Evolutionary conservation across 2,329 filamentous ascomycete genomes (phyloP).

Genomic region (Trichophyton equinum): DNA sequence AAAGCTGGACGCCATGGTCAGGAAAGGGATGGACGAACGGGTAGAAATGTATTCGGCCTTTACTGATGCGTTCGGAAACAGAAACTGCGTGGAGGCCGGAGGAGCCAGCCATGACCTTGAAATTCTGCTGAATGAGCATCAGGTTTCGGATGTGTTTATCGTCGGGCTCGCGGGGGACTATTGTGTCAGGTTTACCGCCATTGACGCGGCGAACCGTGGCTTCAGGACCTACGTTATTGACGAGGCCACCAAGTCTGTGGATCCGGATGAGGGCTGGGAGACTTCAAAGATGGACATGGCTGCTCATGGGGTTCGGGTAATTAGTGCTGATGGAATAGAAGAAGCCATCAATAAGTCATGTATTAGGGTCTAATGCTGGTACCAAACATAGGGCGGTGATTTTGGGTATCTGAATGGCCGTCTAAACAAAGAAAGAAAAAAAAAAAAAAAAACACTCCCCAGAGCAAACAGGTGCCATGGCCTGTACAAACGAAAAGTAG

Average conservation of each 20-base stretch:
- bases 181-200: conserved; percentile 71
- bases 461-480: not conserved
- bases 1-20: conserved; percentile 53
- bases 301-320: conserved; percentile 48
- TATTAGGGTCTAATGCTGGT: not conserved
- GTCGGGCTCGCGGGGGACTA: conserved; percentile 81
- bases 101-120: conserved; percentile 47
- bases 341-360: not conserved
- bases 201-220: conserved; percentile 63
- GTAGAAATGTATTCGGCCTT: conserved; percentile 96
- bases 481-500: not conserved
- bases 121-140: conserved; percentile 41
- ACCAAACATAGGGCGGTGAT: not conserved
- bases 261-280: conserved; percentile 45
- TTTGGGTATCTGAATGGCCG: not conserved
- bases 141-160: conserved; percentile 67
- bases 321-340: conserved; percentile 38
- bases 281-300: conserved; percentile 43
- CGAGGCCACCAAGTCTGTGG: conserved; percentile 65
- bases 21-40: conserved; percentile 61
- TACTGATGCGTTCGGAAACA: conserved; percentile 58
- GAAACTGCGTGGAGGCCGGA: conserved; percentile 22
- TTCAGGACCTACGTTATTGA: conserved; percentile 65
- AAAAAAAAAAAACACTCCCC: no score
- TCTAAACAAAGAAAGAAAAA: not conserved